Evolutionary conservation across 257 asterid genomes (phyloP), one percentile per base, ranked within the genome.

Genomic region (Fraxinus pennsylvanica): DNA sequence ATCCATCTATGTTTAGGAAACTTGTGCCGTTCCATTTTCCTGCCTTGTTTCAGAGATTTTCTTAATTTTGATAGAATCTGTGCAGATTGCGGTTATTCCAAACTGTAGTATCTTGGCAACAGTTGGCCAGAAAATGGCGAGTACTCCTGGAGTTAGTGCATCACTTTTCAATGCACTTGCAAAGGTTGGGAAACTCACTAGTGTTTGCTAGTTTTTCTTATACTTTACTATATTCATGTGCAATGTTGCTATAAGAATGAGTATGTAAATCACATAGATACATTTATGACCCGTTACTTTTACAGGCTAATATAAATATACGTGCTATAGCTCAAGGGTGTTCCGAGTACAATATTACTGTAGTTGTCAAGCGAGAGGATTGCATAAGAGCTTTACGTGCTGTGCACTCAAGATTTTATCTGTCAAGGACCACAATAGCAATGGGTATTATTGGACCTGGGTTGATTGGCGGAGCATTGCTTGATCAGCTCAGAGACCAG

Each of bases 301-400:
- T 84, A 85, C 95, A 96, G 99, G 98, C 99, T 74, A 96, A 93
- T 82, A 92, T 96, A 78, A 96, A 96, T 76, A 87, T 96, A 50
- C 97, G 99, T 67, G 99, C 98, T 36, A 96, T 96, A 84, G 99
- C 99, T 81, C 99, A 96, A 88, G 99, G 99, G 61, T 96, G 97
- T 88, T 93, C 99, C 14, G 99, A 96, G 86, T 90, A 93, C 77
- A 96, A 96, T 75, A 87, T 96, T 71, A 93, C 99, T 8, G 98
- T 93, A 68, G 99, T 96, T 77, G 79, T 96, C 80, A 92, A 92
- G 84, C 90, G 97, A 84, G 99, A 96, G 80, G 98, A 96, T 74
- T 92, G 98, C 85, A 88, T 90, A 76, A 92, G 91, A 88, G 99
- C 99, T 78, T 83, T 96, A 75, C 89, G 97, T 73, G 99, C 99